phyloP scores from a whole-genome alignment of 176 grass and related monocot species.

The Carex scoparia region DNA sequence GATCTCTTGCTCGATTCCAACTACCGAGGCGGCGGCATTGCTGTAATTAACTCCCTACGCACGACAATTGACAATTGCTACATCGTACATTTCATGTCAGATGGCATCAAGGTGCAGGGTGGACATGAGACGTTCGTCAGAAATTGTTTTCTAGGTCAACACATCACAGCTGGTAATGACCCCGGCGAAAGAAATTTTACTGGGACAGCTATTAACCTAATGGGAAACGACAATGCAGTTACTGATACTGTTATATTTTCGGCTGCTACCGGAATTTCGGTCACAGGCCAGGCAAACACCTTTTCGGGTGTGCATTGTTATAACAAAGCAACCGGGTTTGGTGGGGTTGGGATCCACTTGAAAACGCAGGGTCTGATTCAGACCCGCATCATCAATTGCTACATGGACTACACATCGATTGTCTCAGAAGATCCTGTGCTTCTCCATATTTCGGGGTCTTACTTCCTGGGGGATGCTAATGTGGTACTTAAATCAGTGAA shows the following conservation, averaged over 20 bases:
- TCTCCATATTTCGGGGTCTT: constrained; percentile 50
- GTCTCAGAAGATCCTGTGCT: constrained; percentile 77
- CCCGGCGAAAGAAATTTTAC: constrained; percentile 47
- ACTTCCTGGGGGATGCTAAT: constrained; percentile 88
- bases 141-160: constrained; percentile 61
- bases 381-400: constrained; percentile 60
- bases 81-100: constrained; percentile 42
- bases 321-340: constrained; percentile 70
- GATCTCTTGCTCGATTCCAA: constrained; percentile 70
- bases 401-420: constrained; percentile 74
- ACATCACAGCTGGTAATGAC: constrained; percentile 57
- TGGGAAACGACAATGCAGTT: constrained; percentile 73
- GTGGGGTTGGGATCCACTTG: constrained; percentile 66
- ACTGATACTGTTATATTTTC: constrained; percentile 77
- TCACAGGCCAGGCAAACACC: constrained; percentile 60
- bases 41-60: constrained; percentile 53
- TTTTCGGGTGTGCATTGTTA: constrained; percentile 90
- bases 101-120: constrained; percentile 45
- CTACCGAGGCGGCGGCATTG: constrained; percentile 62
- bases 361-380: constrained; percentile 46
- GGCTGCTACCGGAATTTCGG: constrained; percentile 48
- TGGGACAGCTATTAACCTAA: constrained; percentile 59
- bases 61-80: constrained; percentile 59
- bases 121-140: constrained; percentile 74
- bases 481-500: constrained; percentile 60